Percentiles rank a stretch among this genome's conserved stretches.
These are phyloP conservation scores for Rhodotorula taiwanensis DNA, from an alignment of 768 basidiomycete genomes.

Conservation along the genomic window DNA sequence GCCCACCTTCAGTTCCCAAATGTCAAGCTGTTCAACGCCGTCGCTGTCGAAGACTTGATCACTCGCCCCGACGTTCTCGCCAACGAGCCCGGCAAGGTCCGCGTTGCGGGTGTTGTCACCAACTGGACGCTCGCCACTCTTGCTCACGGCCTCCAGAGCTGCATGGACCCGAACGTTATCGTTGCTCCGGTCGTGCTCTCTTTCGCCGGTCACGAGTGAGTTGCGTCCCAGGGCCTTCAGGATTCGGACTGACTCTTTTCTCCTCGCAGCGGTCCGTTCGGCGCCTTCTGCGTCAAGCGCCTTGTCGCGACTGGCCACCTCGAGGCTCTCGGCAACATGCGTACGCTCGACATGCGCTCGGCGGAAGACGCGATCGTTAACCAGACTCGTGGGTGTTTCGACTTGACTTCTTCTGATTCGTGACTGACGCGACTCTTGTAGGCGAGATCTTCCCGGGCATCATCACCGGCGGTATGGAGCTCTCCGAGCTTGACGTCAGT, in stretches of 20 bases:
- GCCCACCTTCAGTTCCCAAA: constrained; percentile 30
- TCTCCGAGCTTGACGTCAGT: constrained; percentile 47
- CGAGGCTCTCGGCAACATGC: constrained; percentile 71
- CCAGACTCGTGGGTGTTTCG: constrained; percentile 3
- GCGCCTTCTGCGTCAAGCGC: constrained; percentile 72
- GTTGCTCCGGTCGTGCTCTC: constrained; percentile 69
- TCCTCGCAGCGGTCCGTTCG: constrained; percentile 50
- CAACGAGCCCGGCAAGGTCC: constrained; percentile 44
- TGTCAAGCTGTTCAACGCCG: constrained; percentile 45
- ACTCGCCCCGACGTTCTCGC: constrained; percentile 52
- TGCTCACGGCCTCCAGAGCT: constrained; percentile 51
- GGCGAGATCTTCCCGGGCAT: constrained; percentile 61
- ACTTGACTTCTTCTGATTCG: constrained; percentile 8
- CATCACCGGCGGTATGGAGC: constrained; percentile 61
- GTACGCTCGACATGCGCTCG: constrained; percentile 70
- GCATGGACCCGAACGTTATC: constrained; percentile 67
- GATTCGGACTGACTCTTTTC: background rate
- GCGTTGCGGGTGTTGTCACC: constrained; percentile 54
- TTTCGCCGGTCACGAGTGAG: constrained; percentile 67
- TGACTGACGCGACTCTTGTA: constrained; percentile 49
- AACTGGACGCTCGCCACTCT: constrained; percentile 48
- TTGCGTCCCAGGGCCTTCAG: constrained; percentile 44
- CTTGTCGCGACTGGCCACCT: constrained; percentile 64
- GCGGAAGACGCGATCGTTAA: constrained; percentile 61
- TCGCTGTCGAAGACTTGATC: constrained; percentile 73